Base-by-base conservation (phyloP, 2,329 filamentous ascomycete genomes). In the Clonostachys solani region DNA sequence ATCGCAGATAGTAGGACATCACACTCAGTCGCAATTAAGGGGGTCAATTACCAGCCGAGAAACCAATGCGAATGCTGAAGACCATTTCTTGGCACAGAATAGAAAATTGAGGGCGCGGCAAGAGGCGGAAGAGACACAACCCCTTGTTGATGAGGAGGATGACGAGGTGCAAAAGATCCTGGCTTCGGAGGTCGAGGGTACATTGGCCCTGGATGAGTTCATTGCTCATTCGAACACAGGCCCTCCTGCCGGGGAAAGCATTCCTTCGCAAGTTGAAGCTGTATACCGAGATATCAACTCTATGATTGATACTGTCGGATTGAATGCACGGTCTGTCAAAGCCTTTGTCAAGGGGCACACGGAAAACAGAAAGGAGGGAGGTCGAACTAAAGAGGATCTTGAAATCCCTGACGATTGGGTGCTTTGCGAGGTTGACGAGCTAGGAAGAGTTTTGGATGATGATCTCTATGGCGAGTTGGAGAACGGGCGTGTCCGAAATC, bases 241-340 rank as follows among this genome's bases (percentile, higher is more conserved):
- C 6, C 69, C 75, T 5, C 71, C 74, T 13, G 75, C 75, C 13
- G 71, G 73, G 45, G 77, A 83, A 47, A 82, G 74, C 42, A 72
- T 86, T 33, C 77, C 81, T 5, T 74, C 77, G 9, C 82, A 85
- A 54, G 81, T 83, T 18, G 83, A 86, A 58, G 77, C 81, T 16
- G 72, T 86, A 2, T 94, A 89, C 62, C 80, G 86, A 41, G 89
- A 92, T 57, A 88, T 92, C 61, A 92, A 94, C 64, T 88, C 88
- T 12, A 99, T 97, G 94, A 84, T 99, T 40, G 90, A 96, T 57
- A 92, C 89, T 0, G 72, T 97, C 38, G 92, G 92, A 10, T 78
- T 96, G 44, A 97, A 97, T 61, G 83, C 74, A 12, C 74, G 80
- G 15, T 83, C 88, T 6, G 80, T 92, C 36, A 73, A 75, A 43